Conservation (phyloP, 257 asterid genomes). For the Coffea canephora region DNA sequence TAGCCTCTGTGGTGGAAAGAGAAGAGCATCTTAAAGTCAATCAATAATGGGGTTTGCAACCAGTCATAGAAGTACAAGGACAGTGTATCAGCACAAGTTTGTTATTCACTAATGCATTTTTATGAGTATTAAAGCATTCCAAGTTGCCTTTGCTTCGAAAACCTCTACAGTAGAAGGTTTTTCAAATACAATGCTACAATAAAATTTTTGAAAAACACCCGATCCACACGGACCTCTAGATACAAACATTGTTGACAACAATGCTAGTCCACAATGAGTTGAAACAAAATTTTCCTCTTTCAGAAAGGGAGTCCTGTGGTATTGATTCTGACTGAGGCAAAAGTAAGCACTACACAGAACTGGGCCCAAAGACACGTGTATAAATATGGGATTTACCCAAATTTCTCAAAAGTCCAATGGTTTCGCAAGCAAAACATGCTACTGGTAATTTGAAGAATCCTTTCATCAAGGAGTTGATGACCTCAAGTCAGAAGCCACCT, state of each 20-base stretch:
- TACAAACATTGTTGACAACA: neutral
- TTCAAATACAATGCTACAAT: too few relatives aligned
- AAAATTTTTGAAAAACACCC: too few relatives aligned
- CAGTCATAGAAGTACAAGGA: neutral
- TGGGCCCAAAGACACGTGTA: neutral
- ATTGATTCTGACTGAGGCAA: neutral
- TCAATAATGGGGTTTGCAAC: neutral
- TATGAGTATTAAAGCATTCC: too few relatives aligned
- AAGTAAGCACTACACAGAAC: neutral
- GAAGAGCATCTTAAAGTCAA: constrained; percentile 9
- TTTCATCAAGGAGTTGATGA: neutral
- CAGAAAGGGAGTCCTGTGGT: neutral
- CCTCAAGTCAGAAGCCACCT: neutral
- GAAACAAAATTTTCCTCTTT: neutral
- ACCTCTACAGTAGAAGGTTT: too few relatives aligned
- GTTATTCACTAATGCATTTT: neutral
- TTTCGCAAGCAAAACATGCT: neutral
- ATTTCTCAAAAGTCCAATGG: neutral
- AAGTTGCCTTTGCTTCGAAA: too few relatives aligned
- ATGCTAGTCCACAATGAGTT: neutral
- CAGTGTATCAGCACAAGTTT: neutral
- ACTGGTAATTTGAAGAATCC: neutral
- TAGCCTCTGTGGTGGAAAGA: constrained; percentile 43
- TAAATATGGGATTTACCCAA: neutral
- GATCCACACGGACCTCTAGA: neutral